A percentile compares a stretch with the other conserved stretches of the same genome.
Conservation (phyloP, 179 eudicot species). For the Beta corolliflora region DNA sequence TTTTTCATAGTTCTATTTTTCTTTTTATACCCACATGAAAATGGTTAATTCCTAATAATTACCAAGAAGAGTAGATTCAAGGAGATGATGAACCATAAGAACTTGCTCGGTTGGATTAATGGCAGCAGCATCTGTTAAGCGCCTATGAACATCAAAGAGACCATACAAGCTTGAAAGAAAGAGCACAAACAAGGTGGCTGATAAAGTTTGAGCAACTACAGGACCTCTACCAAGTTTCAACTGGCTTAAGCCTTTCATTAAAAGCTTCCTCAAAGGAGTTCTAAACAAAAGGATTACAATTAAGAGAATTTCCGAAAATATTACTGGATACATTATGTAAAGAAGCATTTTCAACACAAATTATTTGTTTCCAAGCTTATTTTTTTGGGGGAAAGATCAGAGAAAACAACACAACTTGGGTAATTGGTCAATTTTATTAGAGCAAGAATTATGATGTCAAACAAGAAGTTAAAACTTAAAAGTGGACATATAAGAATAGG, state of each 20-base stretch:
- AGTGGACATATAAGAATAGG: too few species aligned
- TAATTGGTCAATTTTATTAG: too few species aligned
- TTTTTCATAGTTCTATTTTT: too few species aligned
- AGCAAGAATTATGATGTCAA: too few species aligned
- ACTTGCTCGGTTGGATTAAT: constrained; percentile 70
- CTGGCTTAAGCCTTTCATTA: constrained; percentile 43
- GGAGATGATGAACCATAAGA: constrained; percentile 62
- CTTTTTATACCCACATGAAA: too few species aligned
- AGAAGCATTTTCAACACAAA: constrained; percentile 39
- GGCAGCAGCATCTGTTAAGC: constrained; percentile 33
- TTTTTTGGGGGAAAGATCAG: too few species aligned
- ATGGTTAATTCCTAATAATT: not conserved
- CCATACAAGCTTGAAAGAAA: constrained; percentile 48
- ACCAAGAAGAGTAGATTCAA: constrained; percentile 76
- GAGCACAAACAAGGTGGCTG: constrained; percentile 49
- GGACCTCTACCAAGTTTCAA: constrained; percentile 60
- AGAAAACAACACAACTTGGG: too few species aligned
- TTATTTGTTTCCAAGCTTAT: not conserved
- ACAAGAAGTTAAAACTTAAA: too few species aligned
- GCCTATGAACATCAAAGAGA: constrained; percentile 36
- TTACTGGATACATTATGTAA: constrained; percentile 48
- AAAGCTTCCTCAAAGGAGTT: constrained; percentile 53
- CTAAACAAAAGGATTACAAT: constrained; percentile 46
- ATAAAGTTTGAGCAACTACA: constrained; percentile 50
- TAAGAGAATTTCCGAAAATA: constrained; percentile 48